Conservation (phyloP, 805 yeast genomes). For the Barnettozyma salicaria region DNA sequence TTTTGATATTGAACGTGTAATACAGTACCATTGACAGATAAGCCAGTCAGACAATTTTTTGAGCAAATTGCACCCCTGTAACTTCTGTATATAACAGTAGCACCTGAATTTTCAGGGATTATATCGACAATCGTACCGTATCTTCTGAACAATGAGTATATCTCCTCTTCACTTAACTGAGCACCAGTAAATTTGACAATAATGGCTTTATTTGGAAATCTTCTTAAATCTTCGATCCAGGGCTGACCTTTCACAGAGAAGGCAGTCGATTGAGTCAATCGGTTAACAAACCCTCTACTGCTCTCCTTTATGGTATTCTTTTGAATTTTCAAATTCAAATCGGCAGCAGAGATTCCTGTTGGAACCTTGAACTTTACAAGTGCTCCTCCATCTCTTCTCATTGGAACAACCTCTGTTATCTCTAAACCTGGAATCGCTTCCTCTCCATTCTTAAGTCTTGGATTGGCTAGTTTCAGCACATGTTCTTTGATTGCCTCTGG, state of each 20-base stretch:
- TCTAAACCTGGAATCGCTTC: conserved; percentile 37
- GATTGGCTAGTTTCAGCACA: conserved; percentile 35
- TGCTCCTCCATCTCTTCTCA: conserved; percentile 88
- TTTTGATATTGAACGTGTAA: conserved; percentile 73
- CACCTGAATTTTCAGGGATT: conserved; percentile 43
- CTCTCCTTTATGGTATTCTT: conserved; percentile 38
- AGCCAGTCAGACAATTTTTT: conserved; percentile 84
- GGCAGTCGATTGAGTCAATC: conserved; percentile 46
- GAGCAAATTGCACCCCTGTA: conserved; percentile 76
- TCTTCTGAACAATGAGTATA: conserved; percentile 76
- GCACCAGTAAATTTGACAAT: conserved; percentile 73
- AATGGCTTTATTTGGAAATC: conserved; percentile 62
- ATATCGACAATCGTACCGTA: conserved; percentile 83
- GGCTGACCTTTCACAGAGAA: conserved; percentile 86
- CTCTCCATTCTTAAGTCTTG: conserved; percentile 22
- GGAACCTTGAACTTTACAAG: conserved; percentile 75
- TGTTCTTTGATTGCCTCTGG: conserved; percentile 36
- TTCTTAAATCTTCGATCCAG: conserved; percentile 89
- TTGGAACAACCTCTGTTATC: conserved; percentile 58
- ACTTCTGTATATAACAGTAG: conserved; percentile 48
- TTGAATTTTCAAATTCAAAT: conserved; percentile 47
- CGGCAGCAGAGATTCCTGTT: conserved; percentile 39
- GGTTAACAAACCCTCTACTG: conserved; percentile 32
- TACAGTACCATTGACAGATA: conserved; percentile 53
- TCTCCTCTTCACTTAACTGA: conserved; percentile 68